Evolutionary conservation across 805 yeast species (phyloP).

Genomic region (Scheffersomyces lignosus): DNA sequence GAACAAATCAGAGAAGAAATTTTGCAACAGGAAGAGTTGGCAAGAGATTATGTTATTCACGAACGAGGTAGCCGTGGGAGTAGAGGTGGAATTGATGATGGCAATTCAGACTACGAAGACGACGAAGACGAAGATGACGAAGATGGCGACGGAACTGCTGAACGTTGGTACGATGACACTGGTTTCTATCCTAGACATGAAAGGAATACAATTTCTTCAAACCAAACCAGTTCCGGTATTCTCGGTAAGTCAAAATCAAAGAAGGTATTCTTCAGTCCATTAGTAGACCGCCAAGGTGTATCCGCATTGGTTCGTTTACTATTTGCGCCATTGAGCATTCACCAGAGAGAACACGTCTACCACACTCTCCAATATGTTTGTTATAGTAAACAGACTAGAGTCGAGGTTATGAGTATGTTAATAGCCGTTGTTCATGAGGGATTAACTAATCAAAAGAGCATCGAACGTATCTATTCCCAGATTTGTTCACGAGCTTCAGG

Average conservation of each 20-base stretch:
- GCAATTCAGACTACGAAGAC: conserved; percentile 22
- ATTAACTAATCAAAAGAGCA: conserved; percentile 53
- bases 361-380: conserved; percentile 68
- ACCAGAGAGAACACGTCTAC: conserved; percentile 61
- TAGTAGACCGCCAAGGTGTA: conserved; percentile 74
- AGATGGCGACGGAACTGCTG: conserved; percentile 15
- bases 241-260: conserved; percentile 16
- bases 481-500: conserved; percentile 49
- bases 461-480: conserved; percentile 62
- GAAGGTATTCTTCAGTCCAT: conserved; percentile 55
- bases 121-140: conserved; percentile 22
- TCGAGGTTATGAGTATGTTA: conserved; percentile 69
- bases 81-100: conserved; percentile 21
- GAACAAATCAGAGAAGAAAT: conserved; percentile 63
- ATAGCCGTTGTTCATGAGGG: conserved; percentile 77
- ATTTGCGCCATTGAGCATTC: conserved; percentile 69
- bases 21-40: conserved; percentile 54
- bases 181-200: not conserved
- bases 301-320: conserved; percentile 69
- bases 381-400: conserved; percentile 72
- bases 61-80: conserved; percentile 18
- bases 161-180: not conserved
- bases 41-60: conserved; percentile 34
- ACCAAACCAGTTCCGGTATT: conserved; percentile 1
- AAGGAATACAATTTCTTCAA: too few species aligned